phyloP scores from a whole-genome alignment of 768 basidiomycete species.

The Nidularia pulvinata region DNA sequence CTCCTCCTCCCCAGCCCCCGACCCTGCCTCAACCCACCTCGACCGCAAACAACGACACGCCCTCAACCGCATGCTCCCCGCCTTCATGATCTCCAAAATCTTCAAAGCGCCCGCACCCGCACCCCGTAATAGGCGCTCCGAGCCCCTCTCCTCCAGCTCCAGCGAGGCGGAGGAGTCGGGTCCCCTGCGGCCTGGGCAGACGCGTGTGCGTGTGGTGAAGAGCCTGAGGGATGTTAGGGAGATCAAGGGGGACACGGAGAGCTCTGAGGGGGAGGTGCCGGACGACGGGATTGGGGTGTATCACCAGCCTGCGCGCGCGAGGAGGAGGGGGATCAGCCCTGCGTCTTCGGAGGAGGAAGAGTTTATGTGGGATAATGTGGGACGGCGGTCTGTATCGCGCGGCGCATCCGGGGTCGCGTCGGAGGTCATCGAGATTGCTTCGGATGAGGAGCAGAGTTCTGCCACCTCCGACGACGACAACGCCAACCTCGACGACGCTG shows the following conservation, averaged over 20 bases:
- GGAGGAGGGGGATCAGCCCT: conserved; percentile 12
- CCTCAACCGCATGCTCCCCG: conserved; percentile 53
- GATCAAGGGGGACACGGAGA: conserved; percentile 66
- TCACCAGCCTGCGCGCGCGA: background rate
- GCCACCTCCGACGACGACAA: conserved; percentile 20
- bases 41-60: conserved; percentile 6
- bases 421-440: no score
- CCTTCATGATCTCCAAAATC: conserved; percentile 35
- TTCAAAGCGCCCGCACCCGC: background rate
- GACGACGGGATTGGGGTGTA: conserved; percentile 9
- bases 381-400: no score
- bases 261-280: conserved; percentile 23
- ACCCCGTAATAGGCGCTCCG: conserved; percentile 7
- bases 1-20: no score
- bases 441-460: conserved; percentile 1
- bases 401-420: no score
- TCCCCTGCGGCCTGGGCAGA: conserved; percentile 51
- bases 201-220: conserved; percentile 33
- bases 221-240: conserved; percentile 28
- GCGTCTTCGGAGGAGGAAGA: conserved; percentile 4
- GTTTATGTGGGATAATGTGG: background rate
- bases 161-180: conserved; percentile 22
- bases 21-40: background rate
- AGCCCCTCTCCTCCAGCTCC: conserved; percentile 1
- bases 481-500: conserved; percentile 16